Evolutionary conservation across 2,329 filamentous ascomycete genomes (phyloP).

Genomic region (Penicillium sp.): DNA sequence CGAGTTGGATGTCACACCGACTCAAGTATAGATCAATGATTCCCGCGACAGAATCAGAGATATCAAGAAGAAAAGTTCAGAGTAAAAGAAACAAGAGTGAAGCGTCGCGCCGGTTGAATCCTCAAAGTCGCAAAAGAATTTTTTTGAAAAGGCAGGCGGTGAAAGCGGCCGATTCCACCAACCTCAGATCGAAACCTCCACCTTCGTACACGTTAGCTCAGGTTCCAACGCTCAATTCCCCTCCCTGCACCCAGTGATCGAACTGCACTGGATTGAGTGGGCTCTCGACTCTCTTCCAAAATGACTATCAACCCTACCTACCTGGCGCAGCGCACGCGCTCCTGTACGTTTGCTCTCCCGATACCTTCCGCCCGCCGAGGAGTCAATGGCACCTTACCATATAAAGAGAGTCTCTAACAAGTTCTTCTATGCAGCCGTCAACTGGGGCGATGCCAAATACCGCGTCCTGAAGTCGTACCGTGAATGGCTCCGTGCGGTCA

Average conservation of each 20-base stretch:
- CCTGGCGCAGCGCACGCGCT: constrained; percentile 77
- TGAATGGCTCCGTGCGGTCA: constrained; percentile 93
- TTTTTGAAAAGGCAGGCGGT: constrained; percentile 44
- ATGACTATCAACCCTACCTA: constrained; percentile 94
- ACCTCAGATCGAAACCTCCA: constrained; percentile 28
- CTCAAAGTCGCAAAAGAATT: constrained; percentile 30
- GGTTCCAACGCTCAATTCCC: constrained; percentile 25
- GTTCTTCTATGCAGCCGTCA: constrained; percentile 64
- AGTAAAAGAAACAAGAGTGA: constrained; percentile 11
- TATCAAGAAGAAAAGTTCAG: constrained; percentile 1
- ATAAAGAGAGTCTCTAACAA: constrained; percentile 24
- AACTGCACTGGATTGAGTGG: constrained; percentile 22
- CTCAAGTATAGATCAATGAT: not conserved
- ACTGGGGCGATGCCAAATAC: constrained; percentile 83
- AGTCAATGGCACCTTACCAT: constrained; percentile 13
- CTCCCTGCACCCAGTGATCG: constrained; percentile 18
- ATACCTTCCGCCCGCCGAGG: constrained; percentile 19
- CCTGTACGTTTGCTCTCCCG: constrained; percentile 60
- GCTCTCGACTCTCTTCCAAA: constrained; percentile 32
- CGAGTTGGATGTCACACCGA: not conserved
- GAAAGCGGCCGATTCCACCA: constrained; percentile 23
- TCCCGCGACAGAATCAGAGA: not conserved
- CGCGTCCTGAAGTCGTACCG: constrained; percentile 88
- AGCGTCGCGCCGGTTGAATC: constrained; percentile 11
- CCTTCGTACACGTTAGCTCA: constrained; percentile 21